Base-by-base conservation (phyloP, 1,139 yeast genomes). In the Pichia sp. region DNA sequence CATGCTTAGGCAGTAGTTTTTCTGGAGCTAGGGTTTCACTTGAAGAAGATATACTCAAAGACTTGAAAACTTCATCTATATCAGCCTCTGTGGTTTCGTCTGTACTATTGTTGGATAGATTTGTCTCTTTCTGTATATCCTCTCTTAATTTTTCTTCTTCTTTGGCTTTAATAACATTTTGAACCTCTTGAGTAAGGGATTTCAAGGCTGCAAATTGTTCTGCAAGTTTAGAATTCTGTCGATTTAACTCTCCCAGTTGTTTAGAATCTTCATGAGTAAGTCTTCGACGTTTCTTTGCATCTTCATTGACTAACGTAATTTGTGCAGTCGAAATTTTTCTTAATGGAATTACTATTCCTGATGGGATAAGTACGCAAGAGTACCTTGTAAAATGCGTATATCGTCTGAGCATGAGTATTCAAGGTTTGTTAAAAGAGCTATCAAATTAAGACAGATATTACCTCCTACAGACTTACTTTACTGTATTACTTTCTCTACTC, bases 131-230 rank as follows among this genome's bases (percentile, higher is more conserved):
- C 33, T 47, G 48, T 7, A 50, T 41, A 20, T 45, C 37, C 20
- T 56, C 56, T 8, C 53, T 53, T 11, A 50, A 48, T 4, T 41
- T 45, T 23, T 51, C 51, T 25, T 66, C 65, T 28, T 55, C 46
- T 33, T 56, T 51, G 20, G 46, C 43, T 7, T 52, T 52, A 8
- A 67, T 51, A 22, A 55, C 55, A 11, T 51, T 44, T 43, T 64
- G 62, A 26, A 71, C 52, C 22, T 56, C 55, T 34, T 54, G 55
- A 0, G 73, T 66, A 44, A 70, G 60, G 30, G 58, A 56, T 59
- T 73, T 67, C 56, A 76, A 50, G 55, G 77, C 55, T 48, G 66
- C 50, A 51, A 76, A 47, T 60, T 76, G 61, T 52, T 56, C 55
- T 16, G 63, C 62, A 30, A 70, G 48, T 10, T 56, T 55, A 2